Conservation (phyloP, 306 rosid species). For the Arachis hypogaea region DNA sequence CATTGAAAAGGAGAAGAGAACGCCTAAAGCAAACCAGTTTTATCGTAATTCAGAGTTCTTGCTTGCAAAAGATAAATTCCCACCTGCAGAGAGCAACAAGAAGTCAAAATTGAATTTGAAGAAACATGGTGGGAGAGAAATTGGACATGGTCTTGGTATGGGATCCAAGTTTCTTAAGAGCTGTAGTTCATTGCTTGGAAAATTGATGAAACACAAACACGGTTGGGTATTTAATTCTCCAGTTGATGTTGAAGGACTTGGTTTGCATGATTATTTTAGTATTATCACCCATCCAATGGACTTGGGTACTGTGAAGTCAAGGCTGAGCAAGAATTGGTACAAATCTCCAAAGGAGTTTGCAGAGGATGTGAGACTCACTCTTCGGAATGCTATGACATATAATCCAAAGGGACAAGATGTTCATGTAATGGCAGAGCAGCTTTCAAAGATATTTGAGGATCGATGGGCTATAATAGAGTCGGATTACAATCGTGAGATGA, state of each 20-base stretch:
- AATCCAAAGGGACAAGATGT: slow-evolving; percentile 95
- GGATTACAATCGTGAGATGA: slow-evolving; percentile 75
- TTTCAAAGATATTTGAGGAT: slow-evolving; percentile 74
- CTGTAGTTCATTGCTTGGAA: slow-evolving; percentile 88
- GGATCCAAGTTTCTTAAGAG: slow-evolving; percentile 88
- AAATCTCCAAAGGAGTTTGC: slow-evolving; percentile 94
- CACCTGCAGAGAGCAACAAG: slow-evolving; percentile 85
- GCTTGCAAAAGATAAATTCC: slow-evolving; percentile 92
- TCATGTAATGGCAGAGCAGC: slow-evolving; percentile 93
- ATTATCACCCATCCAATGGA: slow-evolving; percentile 92
- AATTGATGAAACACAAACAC: slow-evolving; percentile 90
- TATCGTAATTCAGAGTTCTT: slow-evolving; percentile 85
- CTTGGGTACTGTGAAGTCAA: slow-evolving; percentile 78
- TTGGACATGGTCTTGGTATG: slow-evolving; percentile 56
- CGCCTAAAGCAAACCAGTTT: slow-evolving; percentile 92
- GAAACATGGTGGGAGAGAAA: slow-evolving; percentile 75
- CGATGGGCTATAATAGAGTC: slow-evolving; percentile 93
- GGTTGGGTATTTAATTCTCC: slow-evolving; percentile 94
- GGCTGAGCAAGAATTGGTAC: slow-evolving; percentile 91
- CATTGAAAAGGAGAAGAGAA: slow-evolving; percentile 94
- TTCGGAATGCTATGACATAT: slow-evolving; percentile 87
- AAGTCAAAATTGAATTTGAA: slow-evolving; percentile 72
- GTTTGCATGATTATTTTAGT: slow-evolving; percentile 84
- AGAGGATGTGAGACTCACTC: slow-evolving; percentile 96
- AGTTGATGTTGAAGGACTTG: slow-evolving; percentile 80